These are phyloP conservation scores for Cyclanthera cordifolia DNA, from an alignment of 306 rosid genomes.

Conservation along the genomic window DNA sequence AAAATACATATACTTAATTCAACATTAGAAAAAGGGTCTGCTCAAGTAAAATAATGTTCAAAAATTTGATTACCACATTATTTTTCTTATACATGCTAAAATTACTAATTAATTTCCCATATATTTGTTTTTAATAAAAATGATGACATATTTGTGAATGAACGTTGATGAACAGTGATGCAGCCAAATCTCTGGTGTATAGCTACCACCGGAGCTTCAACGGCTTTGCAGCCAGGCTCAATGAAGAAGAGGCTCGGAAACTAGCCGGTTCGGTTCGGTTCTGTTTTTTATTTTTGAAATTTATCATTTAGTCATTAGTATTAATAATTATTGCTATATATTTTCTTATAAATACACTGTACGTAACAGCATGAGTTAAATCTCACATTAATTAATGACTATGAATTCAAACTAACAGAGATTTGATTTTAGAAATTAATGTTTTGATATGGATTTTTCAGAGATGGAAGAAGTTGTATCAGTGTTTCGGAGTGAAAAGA, in stretches of 20 bases:
- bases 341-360: too few species aligned
- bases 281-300: too few species aligned
- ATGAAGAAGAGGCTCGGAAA: constrained; percentile 15
- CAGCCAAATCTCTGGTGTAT: constrained; percentile 10
- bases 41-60: too few species aligned
- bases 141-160: not conserved
- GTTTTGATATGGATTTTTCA: not conserved
- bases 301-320: too few species aligned
- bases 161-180: constrained; percentile 10
- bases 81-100: not conserved
- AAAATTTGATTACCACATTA: not conserved
- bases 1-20: too few species aligned
- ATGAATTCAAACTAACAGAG: too few species aligned
- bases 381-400: too few species aligned
- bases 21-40: too few species aligned
- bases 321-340: too few species aligned
- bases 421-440: not conserved
- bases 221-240: constrained; percentile 25
- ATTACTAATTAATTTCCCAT: not conserved
- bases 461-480: constrained; percentile 28
- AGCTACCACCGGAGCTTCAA: constrained; percentile 24
- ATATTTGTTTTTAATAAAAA: not conserved
- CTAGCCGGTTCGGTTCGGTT: constrained; percentile 16
- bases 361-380: too few species aligned
- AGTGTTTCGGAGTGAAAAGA: constrained; percentile 24